Percentiles rank a stretch among this genome's conserved stretches.
phyloP scores from a whole-genome alignment of 2,329 filamentous ascomycete genomes.

The Pestalotiopsis fici region DNA sequence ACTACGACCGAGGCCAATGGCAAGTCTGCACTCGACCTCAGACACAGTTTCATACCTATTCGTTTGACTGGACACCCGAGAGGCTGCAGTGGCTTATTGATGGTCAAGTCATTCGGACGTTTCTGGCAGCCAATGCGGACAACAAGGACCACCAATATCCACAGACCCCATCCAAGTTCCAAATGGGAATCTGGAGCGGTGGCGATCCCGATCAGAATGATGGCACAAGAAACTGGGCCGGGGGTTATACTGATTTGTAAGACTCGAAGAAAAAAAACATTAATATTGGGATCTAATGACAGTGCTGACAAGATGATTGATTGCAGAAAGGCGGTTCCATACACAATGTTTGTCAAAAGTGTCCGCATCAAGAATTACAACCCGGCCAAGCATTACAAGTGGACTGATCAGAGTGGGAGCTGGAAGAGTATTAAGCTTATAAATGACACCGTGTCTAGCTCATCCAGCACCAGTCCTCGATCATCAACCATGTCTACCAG shows the following conservation, averaged over 20 bases:
- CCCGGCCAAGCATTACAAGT: constrained; percentile 30
- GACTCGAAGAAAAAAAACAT: neutral
- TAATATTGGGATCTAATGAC: neutral
- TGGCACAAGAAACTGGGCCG: constrained; percentile 31
- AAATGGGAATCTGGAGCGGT: constrained; percentile 31
- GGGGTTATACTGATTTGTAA: constrained; percentile 27
- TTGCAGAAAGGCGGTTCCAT: constrained; percentile 18
- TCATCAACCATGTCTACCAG: neutral
- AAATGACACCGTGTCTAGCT: neutral
- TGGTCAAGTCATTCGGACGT: constrained; percentile 24
- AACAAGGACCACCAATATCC: constrained; percentile 18
- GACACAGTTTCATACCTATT: constrained; percentile 31
- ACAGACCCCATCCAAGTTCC: constrained; percentile 31
- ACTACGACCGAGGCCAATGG: constrained; percentile 3
- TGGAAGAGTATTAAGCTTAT: constrained; percentile 10
- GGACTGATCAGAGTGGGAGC: constrained; percentile 25
- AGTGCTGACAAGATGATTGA: neutral
- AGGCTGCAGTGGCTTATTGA: constrained; percentile 30
- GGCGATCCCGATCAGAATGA: constrained; percentile 27
- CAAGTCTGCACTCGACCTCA: constrained; percentile 19
- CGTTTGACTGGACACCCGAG: constrained; percentile 31
- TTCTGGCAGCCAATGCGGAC: constrained; percentile 23
- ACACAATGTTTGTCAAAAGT: constrained; percentile 30
- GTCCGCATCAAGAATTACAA: constrained; percentile 34
- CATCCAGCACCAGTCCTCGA: neutral